phyloP scores from a whole-genome alignment of 2,329 filamentous ascomycete species.

The Graphilbum fragrans region DNA sequence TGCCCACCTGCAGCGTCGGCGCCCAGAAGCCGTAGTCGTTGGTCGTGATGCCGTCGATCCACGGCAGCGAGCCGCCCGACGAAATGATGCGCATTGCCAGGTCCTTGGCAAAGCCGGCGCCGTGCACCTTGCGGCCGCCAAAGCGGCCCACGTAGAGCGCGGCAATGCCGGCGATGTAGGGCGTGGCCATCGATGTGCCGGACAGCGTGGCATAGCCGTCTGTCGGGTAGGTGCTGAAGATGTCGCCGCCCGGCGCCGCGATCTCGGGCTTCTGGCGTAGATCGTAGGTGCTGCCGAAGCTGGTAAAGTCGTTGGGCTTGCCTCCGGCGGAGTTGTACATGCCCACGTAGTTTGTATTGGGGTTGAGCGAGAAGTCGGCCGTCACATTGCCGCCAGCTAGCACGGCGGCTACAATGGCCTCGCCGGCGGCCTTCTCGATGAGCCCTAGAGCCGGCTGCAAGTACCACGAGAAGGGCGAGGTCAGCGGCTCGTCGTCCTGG shows the following conservation, averaged over 20 bases:
- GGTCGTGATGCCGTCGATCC: not conserved
- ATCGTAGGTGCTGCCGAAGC: conserved; percentile 30
- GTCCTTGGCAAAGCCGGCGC: conserved; percentile 11
- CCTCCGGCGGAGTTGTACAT: conserved; percentile 16
- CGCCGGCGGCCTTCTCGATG: not conserved
- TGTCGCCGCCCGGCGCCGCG: conserved; percentile 28
- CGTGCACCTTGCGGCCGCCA: not conserved
- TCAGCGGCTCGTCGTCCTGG: conserved; percentile 16
- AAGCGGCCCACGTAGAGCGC: not conserved
- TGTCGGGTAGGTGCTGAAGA: conserved; percentile 29
- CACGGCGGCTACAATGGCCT: not conserved
- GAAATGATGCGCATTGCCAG: conserved; percentile 19
- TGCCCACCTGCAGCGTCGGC: conserved; percentile 21
- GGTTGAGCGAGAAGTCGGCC: not conserved
- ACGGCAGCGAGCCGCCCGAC: not conserved
- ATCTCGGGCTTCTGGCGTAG: conserved; percentile 30
- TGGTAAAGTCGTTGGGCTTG: conserved; percentile 25
- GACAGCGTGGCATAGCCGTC: conserved; percentile 23
- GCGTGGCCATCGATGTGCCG: conserved; percentile 37
- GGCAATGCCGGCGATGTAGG: conserved; percentile 8
- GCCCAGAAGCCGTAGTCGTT: not conserved
- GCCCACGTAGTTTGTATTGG: conserved; percentile 21
- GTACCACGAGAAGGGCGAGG: not conserved
- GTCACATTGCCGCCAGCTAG: not conserved
- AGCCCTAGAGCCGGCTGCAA: not conserved